phyloP scores from a whole-genome alignment of 2,329 filamentous ascomycete species.

The Didymosphaeria variabile region DNA sequence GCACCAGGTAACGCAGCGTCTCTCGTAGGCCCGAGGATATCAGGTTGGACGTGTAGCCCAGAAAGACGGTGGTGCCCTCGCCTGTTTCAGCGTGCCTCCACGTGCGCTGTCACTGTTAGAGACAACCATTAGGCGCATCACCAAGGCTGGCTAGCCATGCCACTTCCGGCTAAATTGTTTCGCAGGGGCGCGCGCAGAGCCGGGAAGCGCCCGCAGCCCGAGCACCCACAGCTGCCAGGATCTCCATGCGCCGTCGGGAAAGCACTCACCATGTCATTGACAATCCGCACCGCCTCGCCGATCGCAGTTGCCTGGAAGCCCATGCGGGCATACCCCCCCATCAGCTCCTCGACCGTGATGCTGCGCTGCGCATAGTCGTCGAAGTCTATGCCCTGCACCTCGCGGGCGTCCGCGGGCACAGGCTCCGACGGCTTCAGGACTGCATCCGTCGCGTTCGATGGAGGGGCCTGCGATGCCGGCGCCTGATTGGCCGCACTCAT shows the following conservation, averaged over 20 bases:
- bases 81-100: slow-evolving; percentile 84
- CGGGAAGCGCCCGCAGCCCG: slow-evolving; percentile 22
- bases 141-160: slow-evolving; percentile 30
- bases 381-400: slow-evolving; percentile 93
- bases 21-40: slow-evolving; percentile 95
- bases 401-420: slow-evolving; percentile 78
- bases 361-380: slow-evolving; percentile 77
- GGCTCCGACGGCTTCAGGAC: slow-evolving; percentile 86
- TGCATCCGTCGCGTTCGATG: slow-evolving; percentile 70
- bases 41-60: slow-evolving; percentile 96
- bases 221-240: slow-evolving; percentile 7
- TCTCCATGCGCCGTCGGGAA: slow-evolving; percentile 13
- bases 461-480: slow-evolving; percentile 49
- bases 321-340: slow-evolving; percentile 84
- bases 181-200: slow-evolving; percentile 23
- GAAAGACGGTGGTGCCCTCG: slow-evolving; percentile 88
- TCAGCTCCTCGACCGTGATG: slow-evolving; percentile 86
- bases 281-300: slow-evolving; percentile 86
- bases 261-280: slow-evolving; percentile 85
- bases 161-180: slow-evolving; percentile 45
- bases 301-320: slow-evolving; percentile 84
- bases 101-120: slow-evolving; percentile 65
- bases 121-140: slow-evolving; percentile 33
- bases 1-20: slow-evolving; percentile 88
- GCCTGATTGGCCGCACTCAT: slow-evolving; percentile 33